These are phyloP conservation scores for Neurospora sp. DNA, from an alignment of 495 filamentous ascomycete genomes.

Conservation along the genomic window DNA sequence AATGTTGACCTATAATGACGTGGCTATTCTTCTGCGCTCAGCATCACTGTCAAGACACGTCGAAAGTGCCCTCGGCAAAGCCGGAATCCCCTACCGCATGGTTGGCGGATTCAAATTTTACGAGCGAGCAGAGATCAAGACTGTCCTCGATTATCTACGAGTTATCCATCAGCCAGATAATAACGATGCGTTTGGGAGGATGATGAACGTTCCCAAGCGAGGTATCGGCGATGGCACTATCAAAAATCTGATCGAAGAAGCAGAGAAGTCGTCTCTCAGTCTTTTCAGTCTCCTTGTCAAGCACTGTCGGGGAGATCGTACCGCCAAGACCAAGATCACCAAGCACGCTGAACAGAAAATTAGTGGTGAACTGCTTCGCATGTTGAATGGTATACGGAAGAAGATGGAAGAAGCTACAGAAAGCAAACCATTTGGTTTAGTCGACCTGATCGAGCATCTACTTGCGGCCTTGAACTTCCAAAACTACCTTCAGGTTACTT, in stretches of 20 bases:
- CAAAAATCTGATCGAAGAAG: slow-evolving; percentile 60
- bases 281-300: slow-evolving; percentile 67
- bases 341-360: slow-evolving; percentile 53
- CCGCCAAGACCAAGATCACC: slow-evolving; percentile 55
- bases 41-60: slow-evolving; percentile 75
- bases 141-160: slow-evolving; percentile 78
- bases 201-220: slow-evolving; percentile 78
- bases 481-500: slow-evolving; percentile 55
- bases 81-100: slow-evolving; percentile 88
- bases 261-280: slow-evolving; percentile 55
- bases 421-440: slow-evolving; percentile 39
- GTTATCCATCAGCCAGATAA: slow-evolving; percentile 79
- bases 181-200: slow-evolving; percentile 75
- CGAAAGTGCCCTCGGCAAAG: slow-evolving; percentile 73
- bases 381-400: slow-evolving; percentile 50
- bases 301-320: slow-evolving; percentile 59
- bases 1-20: slow-evolving; percentile 64
- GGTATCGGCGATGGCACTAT: slow-evolving; percentile 77
- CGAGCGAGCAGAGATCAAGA: slow-evolving; percentile 84
- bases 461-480: slow-evolving; percentile 65
- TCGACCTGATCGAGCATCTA: slow-evolving; percentile 64
- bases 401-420: slow-evolving; percentile 42
- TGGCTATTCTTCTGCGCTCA: slow-evolving; percentile 79
- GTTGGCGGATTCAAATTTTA: slow-evolving; percentile 87
- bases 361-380: slow-evolving; percentile 31